Conservation (phyloP, 78 protist species). For the Protostelium mycophagum region DNA sequence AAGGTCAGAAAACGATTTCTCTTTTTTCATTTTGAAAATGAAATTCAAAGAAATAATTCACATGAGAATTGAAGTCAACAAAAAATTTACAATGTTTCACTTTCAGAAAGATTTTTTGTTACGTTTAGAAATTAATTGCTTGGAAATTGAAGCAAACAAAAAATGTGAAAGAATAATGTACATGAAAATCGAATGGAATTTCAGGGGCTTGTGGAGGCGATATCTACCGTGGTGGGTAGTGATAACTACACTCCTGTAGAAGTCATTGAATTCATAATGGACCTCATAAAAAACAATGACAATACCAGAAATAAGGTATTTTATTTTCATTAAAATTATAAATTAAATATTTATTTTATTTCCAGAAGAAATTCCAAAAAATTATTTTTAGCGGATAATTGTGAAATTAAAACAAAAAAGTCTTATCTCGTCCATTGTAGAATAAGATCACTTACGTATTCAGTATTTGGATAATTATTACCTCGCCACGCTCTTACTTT, state of each 20-base stretch:
- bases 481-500: constrained; percentile 20
- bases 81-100: no score
- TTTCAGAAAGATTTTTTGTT: no score
- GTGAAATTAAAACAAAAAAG: background rate
- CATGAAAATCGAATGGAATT: no score
- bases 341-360: background rate
- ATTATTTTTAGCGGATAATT: background rate
- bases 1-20: constrained; percentile 25
- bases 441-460: background rate
- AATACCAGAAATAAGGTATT: constrained; percentile 39
- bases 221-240: constrained; percentile 7
- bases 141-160: no score
- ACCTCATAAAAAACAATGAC: constrained; percentile 51
- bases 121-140: no score
- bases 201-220: background rate
- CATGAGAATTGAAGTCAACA: no score
- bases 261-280: constrained; percentile 22
- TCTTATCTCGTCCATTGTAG: background rate
- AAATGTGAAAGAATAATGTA: no score
- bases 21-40: no score
- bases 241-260: constrained; percentile 51
- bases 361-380: background rate
- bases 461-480: constrained; percentile 35
- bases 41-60: background rate
- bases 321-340: background rate